Conservation (phyloP, 1,284 basidiomycete genomes). For the Sporisorium graminicola region DNA sequence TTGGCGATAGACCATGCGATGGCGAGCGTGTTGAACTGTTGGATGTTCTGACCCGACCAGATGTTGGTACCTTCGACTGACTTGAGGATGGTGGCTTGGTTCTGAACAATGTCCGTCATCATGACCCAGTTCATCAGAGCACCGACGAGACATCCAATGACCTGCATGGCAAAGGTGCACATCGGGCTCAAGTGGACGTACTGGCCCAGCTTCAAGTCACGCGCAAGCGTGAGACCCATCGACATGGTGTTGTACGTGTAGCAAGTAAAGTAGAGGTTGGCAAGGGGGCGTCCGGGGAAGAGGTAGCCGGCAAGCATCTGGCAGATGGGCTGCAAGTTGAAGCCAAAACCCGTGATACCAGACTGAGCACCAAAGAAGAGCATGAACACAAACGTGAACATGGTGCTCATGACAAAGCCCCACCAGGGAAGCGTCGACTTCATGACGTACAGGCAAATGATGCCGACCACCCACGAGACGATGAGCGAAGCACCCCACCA, state of each 20-base stretch:
- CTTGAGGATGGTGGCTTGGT: slow-evolving; percentile 44
- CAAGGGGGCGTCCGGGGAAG: slow-evolving; percentile 49
- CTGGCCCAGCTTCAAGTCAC: slow-evolving; percentile 49
- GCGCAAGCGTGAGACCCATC: slow-evolving; percentile 30
- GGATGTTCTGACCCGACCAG: slow-evolving; percentile 51
- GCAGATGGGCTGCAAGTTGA: slow-evolving; percentile 48
- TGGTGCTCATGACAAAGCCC: slow-evolving; percentile 26
- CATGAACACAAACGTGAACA: slow-evolving; percentile 34
- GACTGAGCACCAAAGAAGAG: slow-evolving; percentile 33
- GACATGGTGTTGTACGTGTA: slow-evolving; percentile 49
- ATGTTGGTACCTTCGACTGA: slow-evolving; percentile 47
- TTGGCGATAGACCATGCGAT: slow-evolving; percentile 52
- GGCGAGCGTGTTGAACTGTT: slow-evolving; percentile 48
- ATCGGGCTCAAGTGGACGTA: slow-evolving; percentile 55
- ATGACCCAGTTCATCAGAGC: slow-evolving; percentile 49
- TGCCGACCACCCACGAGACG: slow-evolving; percentile 26
- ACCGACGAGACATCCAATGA: slow-evolving; percentile 48
- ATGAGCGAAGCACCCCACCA: slow-evolving; percentile 32
- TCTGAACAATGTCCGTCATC: slow-evolving; percentile 27
- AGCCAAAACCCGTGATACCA: slow-evolving; percentile 38
- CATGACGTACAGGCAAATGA: slow-evolving; percentile 31
- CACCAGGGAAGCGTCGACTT: slow-evolving; percentile 42
- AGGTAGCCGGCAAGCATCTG: slow-evolving; percentile 57
- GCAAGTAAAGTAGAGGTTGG: slow-evolving; percentile 54
- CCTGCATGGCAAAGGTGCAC: slow-evolving; percentile 44